A percentile compares a stretch with the other conserved stretches of the same genome.
phyloP scores from a whole-genome alignment of 768 basidiomycete genomes.

The Tylopilus felleus region DNA sequence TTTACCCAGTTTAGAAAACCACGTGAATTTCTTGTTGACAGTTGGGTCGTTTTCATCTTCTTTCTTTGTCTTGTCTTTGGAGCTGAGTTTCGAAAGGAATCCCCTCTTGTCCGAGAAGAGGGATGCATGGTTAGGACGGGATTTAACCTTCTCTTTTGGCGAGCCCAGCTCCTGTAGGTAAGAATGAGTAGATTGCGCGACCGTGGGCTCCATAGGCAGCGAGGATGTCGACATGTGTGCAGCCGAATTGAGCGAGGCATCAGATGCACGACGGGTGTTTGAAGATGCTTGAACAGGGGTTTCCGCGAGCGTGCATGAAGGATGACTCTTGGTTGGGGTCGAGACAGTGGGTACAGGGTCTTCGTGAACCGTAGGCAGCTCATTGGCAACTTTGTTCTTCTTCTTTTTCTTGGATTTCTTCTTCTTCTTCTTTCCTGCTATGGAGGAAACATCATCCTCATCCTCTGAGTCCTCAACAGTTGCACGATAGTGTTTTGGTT shows the following conservation, averaged over 20 bases:
- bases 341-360: slow-evolving; percentile 12
- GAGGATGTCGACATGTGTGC: slow-evolving; percentile 37
- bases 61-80: slow-evolving; percentile 30
- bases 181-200: slow-evolving; percentile 67
- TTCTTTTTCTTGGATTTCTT: slow-evolving; percentile 68
- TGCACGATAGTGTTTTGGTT: slow-evolving; percentile 36
- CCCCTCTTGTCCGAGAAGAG: slow-evolving; percentile 45
- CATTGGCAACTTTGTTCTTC: slow-evolving; percentile 43
- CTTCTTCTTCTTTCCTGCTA: slow-evolving; percentile 60
- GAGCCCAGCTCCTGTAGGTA: slow-evolving; percentile 56
- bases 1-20: slow-evolving; percentile 57
- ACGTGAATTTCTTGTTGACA: slow-evolving; percentile 42
- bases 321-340: slow-evolving; percentile 18
- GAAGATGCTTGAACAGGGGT: slow-evolving; percentile 22
- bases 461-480: slow-evolving; percentile 76
- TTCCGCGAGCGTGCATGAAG: slow-evolving; percentile 19
- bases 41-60: slow-evolving; percentile 29
- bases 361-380: slow-evolving; percentile 23
- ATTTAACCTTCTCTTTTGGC: slow-evolving; percentile 67
- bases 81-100: slow-evolving; percentile 49
- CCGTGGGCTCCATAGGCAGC: slow-evolving; percentile 44
- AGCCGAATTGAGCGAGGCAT: slow-evolving; percentile 19
- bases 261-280: slow-evolving; percentile 7
- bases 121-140: slow-evolving; percentile 56
- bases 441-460: slow-evolving; percentile 42